phyloP scores from a whole-genome alignment of 495 filamentous ascomycete species.

The Bacidia rubella region DNA sequence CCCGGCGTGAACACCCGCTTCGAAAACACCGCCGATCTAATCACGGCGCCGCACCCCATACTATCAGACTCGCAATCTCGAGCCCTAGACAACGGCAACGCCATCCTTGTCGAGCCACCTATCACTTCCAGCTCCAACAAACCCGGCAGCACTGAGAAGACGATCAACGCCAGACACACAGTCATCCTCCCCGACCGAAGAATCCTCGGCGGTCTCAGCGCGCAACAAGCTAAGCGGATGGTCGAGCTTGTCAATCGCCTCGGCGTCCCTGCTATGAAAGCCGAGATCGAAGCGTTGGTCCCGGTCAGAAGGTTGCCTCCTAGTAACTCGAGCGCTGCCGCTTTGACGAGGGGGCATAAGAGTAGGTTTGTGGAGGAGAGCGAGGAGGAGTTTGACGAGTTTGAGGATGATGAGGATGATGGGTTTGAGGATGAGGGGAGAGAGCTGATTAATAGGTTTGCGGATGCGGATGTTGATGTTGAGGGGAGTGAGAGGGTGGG shows the following conservation, averaged over 20 bases:
- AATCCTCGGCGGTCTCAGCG: constrained; percentile 59
- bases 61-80: constrained; percentile 17
- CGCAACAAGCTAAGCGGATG: constrained; percentile 65
- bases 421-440: not conserved
- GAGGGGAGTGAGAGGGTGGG: not conserved
- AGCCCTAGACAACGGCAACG: constrained; percentile 25
- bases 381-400: too few relatives aligned
- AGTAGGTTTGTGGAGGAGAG: not conserved
- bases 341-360: not conserved
- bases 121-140: constrained; percentile 5
- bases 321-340: not conserved
- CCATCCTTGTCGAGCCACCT: constrained; percentile 25
- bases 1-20: constrained; percentile 35
- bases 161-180: constrained; percentile 24
- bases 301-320: not conserved
- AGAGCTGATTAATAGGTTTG: not conserved
- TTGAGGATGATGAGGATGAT: not conserved
- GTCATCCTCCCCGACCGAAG: constrained; percentile 53
- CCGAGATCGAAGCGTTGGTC: not conserved
- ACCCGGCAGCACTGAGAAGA: too few relatives aligned
- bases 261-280: not conserved
- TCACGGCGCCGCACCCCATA: constrained; percentile 30
- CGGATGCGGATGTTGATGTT: not conserved
- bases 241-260: constrained; percentile 52
- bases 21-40: constrained; percentile 35